Percentiles rank a stretch among this genome's conserved stretches.
Evolutionary conservation across 1,284 basidiomycete genomes (phyloP).

Genomic region (Leccinum subrobustum): DNA sequence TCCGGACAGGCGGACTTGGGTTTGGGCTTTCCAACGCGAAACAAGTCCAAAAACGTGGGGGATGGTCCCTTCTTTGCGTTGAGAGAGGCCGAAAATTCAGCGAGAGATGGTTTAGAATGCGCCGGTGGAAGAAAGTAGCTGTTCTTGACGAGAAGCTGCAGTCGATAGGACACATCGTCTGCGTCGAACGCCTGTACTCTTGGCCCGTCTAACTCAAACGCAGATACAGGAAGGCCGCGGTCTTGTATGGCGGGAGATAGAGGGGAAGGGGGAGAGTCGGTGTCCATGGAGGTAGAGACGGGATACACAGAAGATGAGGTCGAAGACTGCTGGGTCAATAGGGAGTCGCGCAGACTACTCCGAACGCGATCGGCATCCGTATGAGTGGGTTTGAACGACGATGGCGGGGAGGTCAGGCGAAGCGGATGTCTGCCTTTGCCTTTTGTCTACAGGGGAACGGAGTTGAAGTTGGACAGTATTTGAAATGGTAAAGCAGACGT

Average conservation of each 20-base stretch:
- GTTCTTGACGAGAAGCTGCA: conserved; percentile 77
- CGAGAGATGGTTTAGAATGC: conserved; percentile 70
- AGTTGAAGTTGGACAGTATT: conserved; percentile 17
- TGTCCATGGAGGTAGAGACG: conserved; percentile 56
- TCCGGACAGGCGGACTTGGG: conserved; percentile 59
- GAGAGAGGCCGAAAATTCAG: conserved; percentile 48
- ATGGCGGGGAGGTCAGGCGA: conserved; percentile 34
- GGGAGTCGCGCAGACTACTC: conserved; percentile 45
- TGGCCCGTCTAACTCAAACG: conserved; percentile 47
- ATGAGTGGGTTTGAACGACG: conserved; percentile 32
- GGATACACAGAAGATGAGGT: conserved; percentile 76
- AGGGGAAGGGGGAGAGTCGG: conserved; percentile 57
- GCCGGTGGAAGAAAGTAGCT: conserved; percentile 83
- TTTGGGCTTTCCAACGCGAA: conserved; percentile 63
- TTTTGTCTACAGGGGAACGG: conserved; percentile 23
- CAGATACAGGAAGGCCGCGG: conserved; percentile 44
- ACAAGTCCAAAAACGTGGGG: conserved; percentile 68
- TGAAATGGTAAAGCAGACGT: conserved; percentile 15
- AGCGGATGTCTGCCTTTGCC: conserved; percentile 26
- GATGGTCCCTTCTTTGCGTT: conserved; percentile 44
- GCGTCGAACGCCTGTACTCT: conserved; percentile 58
- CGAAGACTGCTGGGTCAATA: conserved; percentile 52
- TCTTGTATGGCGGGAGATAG: conserved; percentile 48
- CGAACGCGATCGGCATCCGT: conserved; percentile 29
- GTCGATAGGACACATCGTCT: conserved; percentile 79